Conservation (phyloP, 768 basidiomycete species). For the Hygrocybe coccinea region DNA sequence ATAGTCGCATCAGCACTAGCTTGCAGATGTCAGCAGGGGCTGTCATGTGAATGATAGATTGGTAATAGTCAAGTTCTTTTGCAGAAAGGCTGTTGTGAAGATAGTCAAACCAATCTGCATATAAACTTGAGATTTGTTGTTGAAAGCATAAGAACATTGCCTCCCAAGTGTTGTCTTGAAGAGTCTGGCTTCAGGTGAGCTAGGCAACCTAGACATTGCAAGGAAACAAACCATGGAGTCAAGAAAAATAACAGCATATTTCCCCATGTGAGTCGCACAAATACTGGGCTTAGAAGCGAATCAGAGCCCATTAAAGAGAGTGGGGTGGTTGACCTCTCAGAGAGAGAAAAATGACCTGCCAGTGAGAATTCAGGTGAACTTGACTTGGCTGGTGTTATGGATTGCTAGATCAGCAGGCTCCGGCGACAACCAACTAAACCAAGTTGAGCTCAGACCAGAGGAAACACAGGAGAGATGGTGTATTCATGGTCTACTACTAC, state of each 20-base stretch:
- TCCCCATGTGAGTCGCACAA: not conserved
- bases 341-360: not conserved
- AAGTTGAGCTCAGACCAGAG: too few species aligned
- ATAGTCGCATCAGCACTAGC: conserved; percentile 2
- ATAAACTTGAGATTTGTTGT: not conserved
- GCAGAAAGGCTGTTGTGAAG: not conserved
- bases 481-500: too few species aligned
- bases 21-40: conserved; percentile 4
- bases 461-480: too few species aligned
- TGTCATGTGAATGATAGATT: conserved; percentile 9
- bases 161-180: not conserved
- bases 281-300: not conserved
- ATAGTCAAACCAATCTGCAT: not conserved
- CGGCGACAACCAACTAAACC: too few species aligned
- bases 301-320: not conserved
- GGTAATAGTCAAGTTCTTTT: conserved; percentile 1
- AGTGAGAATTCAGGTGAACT: not conserved
- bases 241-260: not conserved
- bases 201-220: not conserved
- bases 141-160: not conserved
- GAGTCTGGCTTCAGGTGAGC: not conserved
- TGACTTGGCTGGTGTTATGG: too few species aligned
- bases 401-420: too few species aligned
- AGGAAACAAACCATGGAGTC: not conserved
- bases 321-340: not conserved